Conservation (phyloP, 1,284 basidiomycete genomes). For the Austroboletus niveus region DNA sequence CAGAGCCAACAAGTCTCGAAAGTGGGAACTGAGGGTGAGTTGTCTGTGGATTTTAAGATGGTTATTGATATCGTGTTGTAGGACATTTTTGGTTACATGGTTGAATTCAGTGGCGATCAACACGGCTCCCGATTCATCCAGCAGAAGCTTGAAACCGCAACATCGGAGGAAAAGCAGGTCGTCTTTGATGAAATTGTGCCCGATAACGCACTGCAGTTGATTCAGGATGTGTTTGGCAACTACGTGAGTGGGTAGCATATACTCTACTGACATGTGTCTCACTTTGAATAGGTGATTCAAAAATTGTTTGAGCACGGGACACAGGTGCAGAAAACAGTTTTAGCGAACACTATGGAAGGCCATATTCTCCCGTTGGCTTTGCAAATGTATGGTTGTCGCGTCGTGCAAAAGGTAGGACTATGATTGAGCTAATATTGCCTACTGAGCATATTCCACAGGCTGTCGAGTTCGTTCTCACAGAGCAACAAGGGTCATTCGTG, state of each 20-base stretch:
- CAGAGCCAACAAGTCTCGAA: conserved; percentile 72
- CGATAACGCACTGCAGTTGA: conserved; percentile 70
- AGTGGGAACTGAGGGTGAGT: conserved; percentile 78
- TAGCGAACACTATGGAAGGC: conserved; percentile 79
- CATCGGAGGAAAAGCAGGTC: conserved; percentile 73
- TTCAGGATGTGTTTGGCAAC: conserved; percentile 97
- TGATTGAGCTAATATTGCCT: conserved; percentile 1
- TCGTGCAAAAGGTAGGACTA: conserved; percentile 72
- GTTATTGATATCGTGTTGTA: conserved; percentile 31
- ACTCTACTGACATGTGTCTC: conserved; percentile 2
- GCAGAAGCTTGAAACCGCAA: conserved; percentile 76
- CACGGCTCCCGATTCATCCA: conserved; percentile 92
- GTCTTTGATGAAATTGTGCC: conserved; percentile 94
- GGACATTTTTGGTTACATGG: conserved; percentile 86
- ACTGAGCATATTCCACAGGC: conserved; percentile 49
- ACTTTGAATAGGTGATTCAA: conserved; percentile 74
- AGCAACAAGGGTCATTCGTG: conserved; percentile 76
- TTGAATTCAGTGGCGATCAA: conserved; percentile 94
- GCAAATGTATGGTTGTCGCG: conserved; percentile 97
- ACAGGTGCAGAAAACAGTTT: conserved; percentile 66
- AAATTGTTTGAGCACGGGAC: conserved; percentile 93
- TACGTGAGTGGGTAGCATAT: conserved; percentile 56
- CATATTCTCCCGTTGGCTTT: conserved; percentile 78
- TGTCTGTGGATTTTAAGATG: conserved; percentile 1
- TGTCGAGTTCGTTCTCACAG: conserved; percentile 77